Percentiles rank a stretch among this genome's conserved stretches.
phyloP scores from a whole-genome alignment of 352 stramenopile genomes.

The Phytophthora pseudosyringae region DNA sequence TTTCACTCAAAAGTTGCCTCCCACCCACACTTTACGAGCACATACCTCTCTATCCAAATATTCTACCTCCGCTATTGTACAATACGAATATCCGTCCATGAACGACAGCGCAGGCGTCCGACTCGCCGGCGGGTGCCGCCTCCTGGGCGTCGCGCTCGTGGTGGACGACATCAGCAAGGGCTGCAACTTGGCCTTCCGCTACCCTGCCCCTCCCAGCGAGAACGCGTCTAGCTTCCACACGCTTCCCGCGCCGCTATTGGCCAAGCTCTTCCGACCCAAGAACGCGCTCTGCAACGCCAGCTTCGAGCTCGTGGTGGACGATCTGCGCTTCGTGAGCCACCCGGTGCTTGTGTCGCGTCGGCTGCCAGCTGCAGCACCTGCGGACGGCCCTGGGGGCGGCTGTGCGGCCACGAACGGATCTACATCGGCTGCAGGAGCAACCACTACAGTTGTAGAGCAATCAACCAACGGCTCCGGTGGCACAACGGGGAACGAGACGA shows the following conservation, averaged over 20 bases:
- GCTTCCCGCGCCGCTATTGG: slow-evolving; percentile 75
- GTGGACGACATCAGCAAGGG: slow-evolving; percentile 91
- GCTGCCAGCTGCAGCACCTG: slow-evolving; percentile 18
- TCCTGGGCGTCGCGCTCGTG: slow-evolving; percentile 81
- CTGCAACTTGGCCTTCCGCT: slow-evolving; percentile 87
- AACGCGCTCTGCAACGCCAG: slow-evolving; percentile 88
- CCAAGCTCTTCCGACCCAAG: slow-evolving; percentile 90
- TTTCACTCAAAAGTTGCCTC: no score
- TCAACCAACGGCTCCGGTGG: slow-evolving; percentile 6
- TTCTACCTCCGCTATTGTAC: no score
- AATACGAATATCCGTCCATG: neutral
- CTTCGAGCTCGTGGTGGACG: slow-evolving; percentile 90
- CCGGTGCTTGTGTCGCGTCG: slow-evolving; percentile 76
- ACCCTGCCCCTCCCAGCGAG: slow-evolving; percentile 66
- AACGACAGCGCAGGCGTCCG: neutral
- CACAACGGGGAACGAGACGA: slow-evolving; percentile 62
- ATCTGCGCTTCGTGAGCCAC: slow-evolving; percentile 87
- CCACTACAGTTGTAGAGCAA: slow-evolving; percentile 29
- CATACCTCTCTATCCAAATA: no score
- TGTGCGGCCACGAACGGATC: slow-evolving; percentile 12
- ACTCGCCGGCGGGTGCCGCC: slow-evolving; percentile 27
- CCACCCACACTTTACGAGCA: no score
- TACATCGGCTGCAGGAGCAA: slow-evolving; percentile 10
- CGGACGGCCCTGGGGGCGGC: slow-evolving; percentile 7
- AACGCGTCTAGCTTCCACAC: slow-evolving; percentile 78